These are phyloP conservation scores for Tylopilus intermedius DNA, from an alignment of 768 basidiomycete genomes.

Conservation along the genomic window DNA sequence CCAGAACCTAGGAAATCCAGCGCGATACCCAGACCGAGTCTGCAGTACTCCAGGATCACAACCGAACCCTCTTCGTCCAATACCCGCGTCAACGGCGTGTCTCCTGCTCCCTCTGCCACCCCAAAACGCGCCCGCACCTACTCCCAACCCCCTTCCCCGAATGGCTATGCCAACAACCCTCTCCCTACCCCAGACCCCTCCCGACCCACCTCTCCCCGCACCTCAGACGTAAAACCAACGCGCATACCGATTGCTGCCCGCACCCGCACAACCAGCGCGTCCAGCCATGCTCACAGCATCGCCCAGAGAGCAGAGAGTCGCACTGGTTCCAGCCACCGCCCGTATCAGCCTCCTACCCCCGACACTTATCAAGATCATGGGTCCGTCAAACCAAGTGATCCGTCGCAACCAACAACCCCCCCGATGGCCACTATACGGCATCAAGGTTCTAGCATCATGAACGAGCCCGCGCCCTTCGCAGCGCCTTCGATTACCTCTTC, in stretches of 20 bases:
- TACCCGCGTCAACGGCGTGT: conserved; percentile 25
- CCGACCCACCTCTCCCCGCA: conserved; percentile 43
- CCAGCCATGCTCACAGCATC: conserved; percentile 35
- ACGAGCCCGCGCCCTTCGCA: conserved; percentile 62
- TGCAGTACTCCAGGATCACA: conserved; percentile 34
- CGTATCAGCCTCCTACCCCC: conserved; percentile 24
- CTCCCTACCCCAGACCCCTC: conserved; percentile 35
- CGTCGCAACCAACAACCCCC: conserved; percentile 29
- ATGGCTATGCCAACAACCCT: conserved; percentile 25
- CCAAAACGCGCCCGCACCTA: conserved; percentile 58
- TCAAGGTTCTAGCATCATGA: conserved; percentile 46
- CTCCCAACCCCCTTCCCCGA: conserved; percentile 46
- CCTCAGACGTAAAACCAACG: conserved; percentile 37
- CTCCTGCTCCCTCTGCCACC: conserved; percentile 29
- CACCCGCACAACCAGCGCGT: conserved; percentile 37
- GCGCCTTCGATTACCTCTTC: conserved; percentile 43
- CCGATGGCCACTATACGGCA: conserved; percentile 34
- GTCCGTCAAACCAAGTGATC: conserved; percentile 26
- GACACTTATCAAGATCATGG: conserved; percentile 30
- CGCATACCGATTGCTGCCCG: conserved; percentile 47
- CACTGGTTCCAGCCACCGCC: conserved; percentile 26
- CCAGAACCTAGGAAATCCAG: conserved; percentile 34
- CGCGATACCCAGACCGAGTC: conserved; percentile 46
- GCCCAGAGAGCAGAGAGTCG: conserved; percentile 35
- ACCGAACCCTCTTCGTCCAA: conserved; percentile 22